Base-by-base conservation (phyloP, 768 basidiomycete genomes). In the Lentinus tigrinus region DNA sequence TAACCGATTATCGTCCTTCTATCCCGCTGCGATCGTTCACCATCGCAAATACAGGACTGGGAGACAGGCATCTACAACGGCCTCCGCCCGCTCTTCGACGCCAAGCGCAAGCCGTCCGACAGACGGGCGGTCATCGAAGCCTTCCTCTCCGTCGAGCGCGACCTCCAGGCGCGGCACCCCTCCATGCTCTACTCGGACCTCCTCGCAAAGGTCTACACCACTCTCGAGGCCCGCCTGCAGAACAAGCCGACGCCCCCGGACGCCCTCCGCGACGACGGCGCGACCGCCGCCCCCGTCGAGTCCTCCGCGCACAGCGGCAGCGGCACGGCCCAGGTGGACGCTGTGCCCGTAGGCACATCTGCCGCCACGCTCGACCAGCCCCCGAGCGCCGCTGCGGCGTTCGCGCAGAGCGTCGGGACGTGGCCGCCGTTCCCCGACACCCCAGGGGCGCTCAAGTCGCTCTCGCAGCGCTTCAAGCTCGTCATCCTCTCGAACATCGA, bases 401-500 rank as follows among this genome's bases (percentile, higher is more conserved):
- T 90, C 58, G 87, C 82, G 7, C 67, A 76, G 40, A 87, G 87
- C 26, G 80, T 91, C 40, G 73, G 74, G 38, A 61, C 78, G 36
- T 92, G 89, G 89, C 74, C 75, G 2, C 75, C 83, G 7, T 91
- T 91, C 73, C 80, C 84, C 0, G 90, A 91, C 70, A 87, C 85
- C 9, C 70, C 76, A 57, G 69, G 72, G 16, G 89, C 88, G 0
- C 81, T 92, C 5, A 78, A 75, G 48, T 70, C 75, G 27, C 81
- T 91, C 51, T 77, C 86, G 37, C 75, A 77, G 55, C 79, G 81
- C 66, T 91, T 82, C 74, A 85, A 84, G 54, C 84, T 91, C 57
- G 78, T 85, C 58, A 86, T 90, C 5, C 77, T 91, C 38, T 90
- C 88, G 63, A 91, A 92, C 70, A 85, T 91, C 66, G 89, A 92